Base-by-base conservation (phyloP, 768 basidiomycete species). In the Macrolepiota fuliginosa region DNA sequence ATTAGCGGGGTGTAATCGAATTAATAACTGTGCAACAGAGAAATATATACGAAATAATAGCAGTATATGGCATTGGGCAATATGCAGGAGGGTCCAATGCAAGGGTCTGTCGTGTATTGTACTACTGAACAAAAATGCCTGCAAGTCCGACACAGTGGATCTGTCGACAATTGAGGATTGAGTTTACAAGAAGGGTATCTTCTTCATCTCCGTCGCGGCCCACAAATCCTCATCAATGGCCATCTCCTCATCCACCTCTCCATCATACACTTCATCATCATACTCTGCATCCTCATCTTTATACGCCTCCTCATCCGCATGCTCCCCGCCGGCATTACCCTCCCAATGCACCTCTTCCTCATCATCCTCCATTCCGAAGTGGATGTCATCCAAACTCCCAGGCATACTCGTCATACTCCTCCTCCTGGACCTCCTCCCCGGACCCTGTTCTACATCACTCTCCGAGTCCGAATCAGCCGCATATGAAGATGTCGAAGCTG, bases 341-440 rank as follows among this genome's bases (percentile, higher is more conserved):
- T 73, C 71, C 10, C 73, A 74, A 0, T 66, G 69, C 13, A 71
- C 72, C 35, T 72, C 76, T 0, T 75, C 76, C 9, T 83, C 84
- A 6, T 79, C 82, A 11, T 84, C 82, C 46, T 83, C 83, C 63
- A 83, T 72, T 15, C 76, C 83, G 63, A 86, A 84, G 53, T 83
- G 77, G 68, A 81, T 78, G 63, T 88, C 74, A 49, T 69, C 64
- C 62, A 94, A 73, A 22, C 91, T 89, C 32, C 93, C 93, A 12
- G 92, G 93, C 90, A 96, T 94, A 69, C 92, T 94, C 46, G 85
- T 84, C 72, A 89, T 83, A 64, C 92, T 92, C 68, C 83, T 79
- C 63, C 82, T 78, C 64, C 89, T 77, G 56, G 70, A 65, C 62
- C 72, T 75, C 61, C 72, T 70, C 66, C 75, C 71, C 70, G 73